Percentiles rank a stretch among this genome's conserved stretches.
Conservation (phyloP, 2,329 filamentous ascomycete genomes). For the Remersonia thermophila region DNA sequence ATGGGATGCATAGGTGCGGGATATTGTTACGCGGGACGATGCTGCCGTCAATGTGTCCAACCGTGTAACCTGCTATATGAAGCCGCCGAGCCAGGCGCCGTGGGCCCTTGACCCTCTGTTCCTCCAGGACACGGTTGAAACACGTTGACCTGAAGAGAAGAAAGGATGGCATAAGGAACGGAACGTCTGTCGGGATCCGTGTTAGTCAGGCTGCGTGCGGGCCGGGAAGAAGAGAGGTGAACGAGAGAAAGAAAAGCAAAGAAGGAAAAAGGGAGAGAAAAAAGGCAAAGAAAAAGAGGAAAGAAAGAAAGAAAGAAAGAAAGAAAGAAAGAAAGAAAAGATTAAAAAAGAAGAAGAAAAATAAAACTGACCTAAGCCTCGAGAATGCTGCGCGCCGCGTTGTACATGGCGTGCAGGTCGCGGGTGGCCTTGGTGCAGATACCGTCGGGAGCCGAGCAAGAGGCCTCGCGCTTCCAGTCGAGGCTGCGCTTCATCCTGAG, state of each 20-base stretch:
- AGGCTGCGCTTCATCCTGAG: slow-evolving; percentile 29
- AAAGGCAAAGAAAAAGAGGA: too few species aligned
- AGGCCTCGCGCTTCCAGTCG: slow-evolving; percentile 21
- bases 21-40: slow-evolving; percentile 3
- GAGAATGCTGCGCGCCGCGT: slow-evolving; percentile 21
- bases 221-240: not conserved
- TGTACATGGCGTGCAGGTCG: slow-evolving; percentile 24
- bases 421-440: slow-evolving; percentile 26
- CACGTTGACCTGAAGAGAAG: slow-evolving; percentile 1
- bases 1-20: not conserved
- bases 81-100: not conserved
- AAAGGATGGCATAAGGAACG: not conserved
- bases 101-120: too few species aligned
- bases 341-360: not conserved
- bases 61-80: slow-evolving; percentile 4
- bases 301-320: not conserved
- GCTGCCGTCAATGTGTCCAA: slow-evolving; percentile 8
- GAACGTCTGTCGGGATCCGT: not conserved
- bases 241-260: not conserved
- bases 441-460: slow-evolving; percentile 22
- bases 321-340: not conserved
- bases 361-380: slow-evolving; percentile 11
- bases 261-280: not conserved
- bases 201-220: not conserved
- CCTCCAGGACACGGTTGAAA: not conserved